phyloP scores from a whole-genome alignment of 768 basidiomycete genomes.

The Agaricus bisporus region DNA sequence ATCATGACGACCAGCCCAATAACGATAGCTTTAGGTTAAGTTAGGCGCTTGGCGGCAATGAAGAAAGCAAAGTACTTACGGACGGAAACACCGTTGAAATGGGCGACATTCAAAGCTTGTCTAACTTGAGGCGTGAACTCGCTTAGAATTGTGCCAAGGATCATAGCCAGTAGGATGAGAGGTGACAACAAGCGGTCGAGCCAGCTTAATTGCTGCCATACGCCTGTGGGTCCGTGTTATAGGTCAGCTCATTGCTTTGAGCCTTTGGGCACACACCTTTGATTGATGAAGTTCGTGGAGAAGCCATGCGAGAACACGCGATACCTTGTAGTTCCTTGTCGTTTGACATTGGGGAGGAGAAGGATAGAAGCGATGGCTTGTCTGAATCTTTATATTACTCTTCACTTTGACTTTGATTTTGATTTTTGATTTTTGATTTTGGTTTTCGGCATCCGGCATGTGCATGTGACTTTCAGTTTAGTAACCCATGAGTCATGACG shows the following conservation, averaged over 20 bases:
- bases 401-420: background rate
- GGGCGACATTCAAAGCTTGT: slow-evolving; percentile 52
- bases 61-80: slow-evolving; percentile 42
- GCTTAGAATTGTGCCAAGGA: slow-evolving; percentile 39
- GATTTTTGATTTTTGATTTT: background rate
- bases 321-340: background rate
- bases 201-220: slow-evolving; percentile 3
- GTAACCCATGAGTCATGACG: too few species aligned
- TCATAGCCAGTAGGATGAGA: slow-evolving; percentile 1
- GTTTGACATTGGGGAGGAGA: slow-evolving; percentile 10
- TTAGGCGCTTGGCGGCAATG: background rate
- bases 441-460: too few species aligned
- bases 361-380: background rate
- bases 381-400: background rate
- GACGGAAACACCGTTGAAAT: slow-evolving; percentile 66
- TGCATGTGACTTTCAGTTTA: too few species aligned
- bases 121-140: slow-evolving; percentile 57
- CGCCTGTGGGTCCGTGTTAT: background rate
- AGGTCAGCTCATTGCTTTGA: background rate
- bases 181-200: slow-evolving; percentile 4
- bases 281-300: background rate
- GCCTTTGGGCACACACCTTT: background rate
- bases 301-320: background rate
- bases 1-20: slow-evolving; percentile 83
- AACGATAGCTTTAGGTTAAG: slow-evolving; percentile 52